Base-by-base conservation (phyloP, 2,329 filamentous ascomycete genomes). In the Ophiostoma piceae region DNA sequence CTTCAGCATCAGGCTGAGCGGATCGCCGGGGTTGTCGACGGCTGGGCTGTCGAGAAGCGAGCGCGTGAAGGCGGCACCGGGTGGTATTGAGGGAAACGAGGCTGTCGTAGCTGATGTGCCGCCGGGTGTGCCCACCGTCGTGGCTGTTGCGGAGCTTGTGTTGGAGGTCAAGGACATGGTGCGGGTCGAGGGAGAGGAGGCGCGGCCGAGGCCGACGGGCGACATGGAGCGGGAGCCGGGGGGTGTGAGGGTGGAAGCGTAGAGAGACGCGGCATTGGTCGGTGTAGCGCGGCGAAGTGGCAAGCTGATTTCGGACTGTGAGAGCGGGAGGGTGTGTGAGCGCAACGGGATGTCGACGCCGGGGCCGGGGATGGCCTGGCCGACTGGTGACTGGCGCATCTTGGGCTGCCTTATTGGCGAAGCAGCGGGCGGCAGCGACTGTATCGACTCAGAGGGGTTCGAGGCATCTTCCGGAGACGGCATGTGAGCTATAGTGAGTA, bases 201-300 rank as follows among this genome's bases (percentile, higher is more conserved):
- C 11, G 14, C 85, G 83, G 62, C 86, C 67, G 11, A 69, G n/a
- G 11, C 68, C 86, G 70, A 85, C 85, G 32, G 90, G 90, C 9
- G 90, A 92, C 74, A 85, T 85, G 47, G 90, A 87, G 72, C 90
- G 85, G 65, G 89, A 91, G 22, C 85, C 85, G 0, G 88, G 85
- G 8, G 88, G 88, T n/a, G 88, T 87, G 37, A 90, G 82, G 3
- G 88, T 89, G 22, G 88, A 87, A 66, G 88, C 83, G 80, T 91
- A 84, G 74, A 88, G 79, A 77, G 88, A 82, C 76, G 90, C 82
- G 72, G 88, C 79, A 60, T 86, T 84, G 51, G 88, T 79, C 62
- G 86, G 83, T 75, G 86, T 85, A 19, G 84, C 79, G 73, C 85
- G 83, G 68, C 84, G 83, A 70, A 87, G 80, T 68, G 80, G 78